phyloP scores from a whole-genome alignment of 164 flowering plant species.

The Nymphaea colorata region DNA sequence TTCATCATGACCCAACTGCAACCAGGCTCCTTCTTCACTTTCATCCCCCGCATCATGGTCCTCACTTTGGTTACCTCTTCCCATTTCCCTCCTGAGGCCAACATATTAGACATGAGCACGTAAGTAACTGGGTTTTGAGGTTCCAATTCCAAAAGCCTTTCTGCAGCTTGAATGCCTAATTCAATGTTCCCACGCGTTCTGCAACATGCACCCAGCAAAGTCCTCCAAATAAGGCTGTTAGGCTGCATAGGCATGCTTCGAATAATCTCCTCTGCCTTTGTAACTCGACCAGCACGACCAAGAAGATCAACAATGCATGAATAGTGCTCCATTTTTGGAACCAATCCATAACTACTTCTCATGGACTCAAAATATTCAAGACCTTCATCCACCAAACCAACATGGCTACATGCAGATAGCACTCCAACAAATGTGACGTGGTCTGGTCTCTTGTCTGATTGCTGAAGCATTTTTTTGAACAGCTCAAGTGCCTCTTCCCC shows the following conservation, averaged over 20 bases:
- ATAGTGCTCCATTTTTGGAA: constrained; percentile 68
- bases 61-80: constrained; percentile 55
- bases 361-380: constrained; percentile 61
- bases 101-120: constrained; percentile 74
- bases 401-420: constrained; percentile 91
- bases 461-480: constrained; percentile 41
- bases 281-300: constrained; percentile 63
- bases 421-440: constrained; percentile 94
- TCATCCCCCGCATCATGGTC: constrained; percentile 39
- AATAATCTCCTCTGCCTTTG: constrained; percentile 55
- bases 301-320: constrained; percentile 90
- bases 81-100: constrained; percentile 77
- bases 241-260: constrained; percentile 63
- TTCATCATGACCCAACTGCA: constrained; percentile 90
- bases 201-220: constrained; percentile 69
- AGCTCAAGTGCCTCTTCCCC: constrained; percentile 55
- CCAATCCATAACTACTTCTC: constrained; percentile 36
- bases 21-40: constrained; percentile 76
- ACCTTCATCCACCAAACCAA: constrained; percentile 63
- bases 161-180: constrained; percentile 55
- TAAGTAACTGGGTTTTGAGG: constrained; percentile 76
- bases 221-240: constrained; percentile 69
- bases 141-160: constrained; percentile 68
- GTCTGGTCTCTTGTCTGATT: constrained; percentile 51
- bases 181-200: constrained; percentile 40